A percentile compares a stretch with the other conserved stretches of the same genome.
Evolutionary conservation across 2,329 filamentous ascomycete genomes (phyloP).

Genomic region (Phialophora tarda): DNA sequence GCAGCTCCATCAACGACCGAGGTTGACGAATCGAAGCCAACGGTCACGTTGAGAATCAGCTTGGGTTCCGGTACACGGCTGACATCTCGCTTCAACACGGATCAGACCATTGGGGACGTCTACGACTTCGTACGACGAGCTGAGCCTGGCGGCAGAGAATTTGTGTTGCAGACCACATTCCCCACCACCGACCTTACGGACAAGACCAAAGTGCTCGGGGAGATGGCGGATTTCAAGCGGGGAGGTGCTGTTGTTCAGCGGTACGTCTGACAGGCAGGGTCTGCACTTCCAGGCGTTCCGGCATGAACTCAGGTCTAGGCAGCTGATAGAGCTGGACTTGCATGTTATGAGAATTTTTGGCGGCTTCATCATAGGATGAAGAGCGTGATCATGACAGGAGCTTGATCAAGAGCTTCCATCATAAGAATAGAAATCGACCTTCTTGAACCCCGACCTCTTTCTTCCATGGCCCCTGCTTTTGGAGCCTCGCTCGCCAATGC

Average conservation of each 20-base stretch:
- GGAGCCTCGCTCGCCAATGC: constrained; percentile 2
- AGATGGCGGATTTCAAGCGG: constrained; percentile 57
- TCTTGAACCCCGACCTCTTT: background rate
- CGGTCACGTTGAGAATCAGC: constrained; percentile 65
- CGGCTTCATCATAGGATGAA: background rate
- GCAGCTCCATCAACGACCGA: constrained; percentile 49
- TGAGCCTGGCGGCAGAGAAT: constrained; percentile 59
- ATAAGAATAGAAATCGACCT: constrained; percentile 14
- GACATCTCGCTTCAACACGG: constrained; percentile 67
- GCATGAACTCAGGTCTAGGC: background rate
- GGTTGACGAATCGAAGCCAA: constrained; percentile 64
- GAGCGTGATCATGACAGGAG: constrained; percentile 3
- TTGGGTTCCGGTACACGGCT: constrained; percentile 67
- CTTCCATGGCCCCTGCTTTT: background rate
- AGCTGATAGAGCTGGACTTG: background rate
- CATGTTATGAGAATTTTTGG: background rate
- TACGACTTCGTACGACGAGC: constrained; percentile 65
- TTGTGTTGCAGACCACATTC: constrained; percentile 70
- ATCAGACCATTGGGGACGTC: constrained; percentile 68
- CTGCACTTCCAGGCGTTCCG: background rate
- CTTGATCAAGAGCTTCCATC: background rate
- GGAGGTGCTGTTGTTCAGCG: constrained; percentile 59
- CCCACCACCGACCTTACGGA: constrained; percentile 67
- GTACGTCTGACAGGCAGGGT: constrained; percentile 39
- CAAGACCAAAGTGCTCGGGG: constrained; percentile 53